phyloP scores from a whole-genome alignment of 805 yeast species.

The Pichia occidentalis region DNA sequence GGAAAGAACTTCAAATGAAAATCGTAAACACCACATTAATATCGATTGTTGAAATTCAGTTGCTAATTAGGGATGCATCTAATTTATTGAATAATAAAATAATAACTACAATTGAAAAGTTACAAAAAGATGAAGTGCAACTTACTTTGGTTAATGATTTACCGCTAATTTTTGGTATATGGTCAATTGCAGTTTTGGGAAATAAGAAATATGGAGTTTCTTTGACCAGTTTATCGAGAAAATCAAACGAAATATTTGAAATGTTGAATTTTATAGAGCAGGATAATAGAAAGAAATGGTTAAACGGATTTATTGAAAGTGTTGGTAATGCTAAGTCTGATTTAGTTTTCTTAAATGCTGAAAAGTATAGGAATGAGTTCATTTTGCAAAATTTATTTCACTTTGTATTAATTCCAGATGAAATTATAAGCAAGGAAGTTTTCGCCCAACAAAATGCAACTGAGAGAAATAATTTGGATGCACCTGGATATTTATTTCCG shows the following conservation, averaged over 20 bases:
- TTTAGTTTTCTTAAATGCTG: constrained; percentile 24
- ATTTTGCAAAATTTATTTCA: constrained; percentile 1
- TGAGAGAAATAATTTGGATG: constrained; percentile 12
- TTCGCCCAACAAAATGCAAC: background rate
- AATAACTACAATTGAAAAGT: constrained; percentile 23
- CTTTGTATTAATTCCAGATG: background rate
- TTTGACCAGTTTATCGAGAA: constrained; percentile 32
- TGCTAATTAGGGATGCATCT: constrained; percentile 31
- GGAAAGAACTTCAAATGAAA: constrained; percentile 28
- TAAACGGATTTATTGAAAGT: constrained; percentile 45
- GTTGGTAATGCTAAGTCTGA: constrained; percentile 23
- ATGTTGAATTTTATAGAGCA: constrained; percentile 51
- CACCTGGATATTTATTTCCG: constrained; percentile 21
- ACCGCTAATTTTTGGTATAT: constrained; percentile 67
- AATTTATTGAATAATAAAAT: constrained; percentile 28
- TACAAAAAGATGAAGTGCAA: constrained; percentile 30
- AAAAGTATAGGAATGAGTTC: constrained; percentile 15
- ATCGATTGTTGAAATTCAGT: constrained; percentile 33
- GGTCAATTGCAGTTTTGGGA: constrained; percentile 54
- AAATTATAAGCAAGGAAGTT: background rate
- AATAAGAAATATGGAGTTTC: constrained; percentile 48
- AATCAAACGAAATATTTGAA: constrained; percentile 52
- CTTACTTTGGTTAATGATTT: constrained; percentile 47
- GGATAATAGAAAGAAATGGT: constrained; percentile 54
- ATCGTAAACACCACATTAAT: constrained; percentile 30